Evolutionary conservation across 2,329 filamentous ascomycete species (phyloP).

Genomic region (Didymella exigua): DNA sequence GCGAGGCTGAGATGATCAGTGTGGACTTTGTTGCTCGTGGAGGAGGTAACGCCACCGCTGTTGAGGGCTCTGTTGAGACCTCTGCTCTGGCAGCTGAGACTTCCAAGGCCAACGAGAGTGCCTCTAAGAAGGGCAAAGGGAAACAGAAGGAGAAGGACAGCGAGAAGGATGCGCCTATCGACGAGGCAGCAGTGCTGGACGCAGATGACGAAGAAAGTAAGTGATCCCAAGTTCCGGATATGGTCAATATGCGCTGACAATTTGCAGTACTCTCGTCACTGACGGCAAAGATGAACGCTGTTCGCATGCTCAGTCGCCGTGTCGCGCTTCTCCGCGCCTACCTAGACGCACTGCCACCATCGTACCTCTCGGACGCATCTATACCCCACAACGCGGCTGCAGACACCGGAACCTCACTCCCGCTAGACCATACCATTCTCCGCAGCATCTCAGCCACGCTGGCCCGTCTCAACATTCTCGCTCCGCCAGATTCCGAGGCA

Average conservation of each 20-base stretch:
- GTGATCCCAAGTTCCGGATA: conserved; percentile 20
- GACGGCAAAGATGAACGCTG: conserved; percentile 86
- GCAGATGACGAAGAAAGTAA: conserved; percentile 69
- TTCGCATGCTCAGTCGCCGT: conserved; percentile 82
- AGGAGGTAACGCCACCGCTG: conserved; percentile 76
- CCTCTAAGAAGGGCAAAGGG: conserved; percentile 54
- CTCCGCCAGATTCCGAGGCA: conserved; percentile 68
- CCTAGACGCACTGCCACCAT: conserved; percentile 72
- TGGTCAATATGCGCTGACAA: conserved; percentile 10
- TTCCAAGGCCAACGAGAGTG: conserved; percentile 50
- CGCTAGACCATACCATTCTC: conserved; percentile 71
- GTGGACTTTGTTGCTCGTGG: conserved; percentile 91
- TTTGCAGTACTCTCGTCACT: conserved; percentile 66
- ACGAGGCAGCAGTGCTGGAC: conserved; percentile 52
- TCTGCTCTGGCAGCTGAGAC: conserved; percentile 18
- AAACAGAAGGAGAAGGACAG: conserved; percentile 58
- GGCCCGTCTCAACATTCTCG: conserved; percentile 79
- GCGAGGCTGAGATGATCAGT: conserved; percentile 96
- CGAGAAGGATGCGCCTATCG: conserved; percentile 42
- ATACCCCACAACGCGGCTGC: conserved; percentile 41
- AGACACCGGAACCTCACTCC: conserved; percentile 34
- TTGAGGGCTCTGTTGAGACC: conserved; percentile 41
- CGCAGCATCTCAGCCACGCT: conserved; percentile 88
- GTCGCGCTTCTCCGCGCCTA: conserved; percentile 67
- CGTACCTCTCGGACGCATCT: conserved; percentile 61